Evolutionary conservation across 176 grass and related monocot genomes (phyloP).

Genomic region (Zea luxurians): DNA sequence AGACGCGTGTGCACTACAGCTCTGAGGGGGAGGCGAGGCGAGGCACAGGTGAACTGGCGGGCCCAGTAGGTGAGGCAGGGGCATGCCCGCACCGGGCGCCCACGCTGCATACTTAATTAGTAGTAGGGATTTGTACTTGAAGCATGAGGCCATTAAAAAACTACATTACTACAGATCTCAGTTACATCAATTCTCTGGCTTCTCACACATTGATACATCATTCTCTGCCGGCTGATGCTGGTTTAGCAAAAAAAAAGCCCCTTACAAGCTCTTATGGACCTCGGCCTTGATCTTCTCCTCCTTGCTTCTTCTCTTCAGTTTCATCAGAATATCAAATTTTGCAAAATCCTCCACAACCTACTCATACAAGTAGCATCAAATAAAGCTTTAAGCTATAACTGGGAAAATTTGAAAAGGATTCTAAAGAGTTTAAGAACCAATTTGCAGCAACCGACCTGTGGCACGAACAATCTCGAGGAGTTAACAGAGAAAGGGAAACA

Average conservation of each 20-base stretch:
- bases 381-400: not conserved
- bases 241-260: conserved; percentile 63
- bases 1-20: too few species aligned
- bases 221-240: conserved; percentile 60
- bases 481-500: conserved; percentile 53
- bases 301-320: conserved; percentile 82
- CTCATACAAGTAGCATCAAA: conserved; percentile 8
- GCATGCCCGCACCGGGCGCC: too few species aligned
- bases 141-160: not conserved
- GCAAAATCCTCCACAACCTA: conserved; percentile 67
- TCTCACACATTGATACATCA: conserved; percentile 33
- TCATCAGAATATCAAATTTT: conserved; percentile 82
- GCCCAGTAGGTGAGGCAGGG: too few species aligned
- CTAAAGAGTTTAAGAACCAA: not conserved
- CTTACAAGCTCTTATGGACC: conserved; percentile 86
- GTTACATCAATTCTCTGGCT: conserved; percentile 39
- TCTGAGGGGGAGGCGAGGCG: too few species aligned
- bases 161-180: conserved; percentile 3
- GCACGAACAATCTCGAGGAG: conserved; percentile 70
- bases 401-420: not conserved
- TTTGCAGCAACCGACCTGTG: conserved; percentile 45
- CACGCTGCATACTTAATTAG: too few species aligned
- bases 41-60: too few species aligned
- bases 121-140: too few species aligned
- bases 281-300: conserved; percentile 85